Evolutionary conservation across 2,329 filamentous ascomycete species (phyloP), one percentile per base, ranked within the genome.

Genomic region (Fusarium falciforme): DNA sequence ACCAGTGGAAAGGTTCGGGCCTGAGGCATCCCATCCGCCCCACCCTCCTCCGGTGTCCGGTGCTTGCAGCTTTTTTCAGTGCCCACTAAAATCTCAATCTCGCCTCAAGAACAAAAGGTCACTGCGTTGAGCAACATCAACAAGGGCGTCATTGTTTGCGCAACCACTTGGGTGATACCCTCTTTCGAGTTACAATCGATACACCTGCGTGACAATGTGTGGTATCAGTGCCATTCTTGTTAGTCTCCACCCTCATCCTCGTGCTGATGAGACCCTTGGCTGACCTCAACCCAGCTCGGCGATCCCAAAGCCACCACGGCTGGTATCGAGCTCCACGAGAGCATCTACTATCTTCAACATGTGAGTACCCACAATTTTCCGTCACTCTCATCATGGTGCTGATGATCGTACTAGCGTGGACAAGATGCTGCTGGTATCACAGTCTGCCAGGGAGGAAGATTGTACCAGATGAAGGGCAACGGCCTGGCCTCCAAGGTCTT

Each of bases 361-460:
- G 86, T 79, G 44, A 69, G 79, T 79, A 38, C 20, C 33, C 33
- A 40, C 38, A 29, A 44, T n/a, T 40, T 42, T 33, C 38, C 11
- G 25, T 25, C 17, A 33, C 16, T 22, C 11, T 40, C 12, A 22
- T 33, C 16, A n/a, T 22, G 47, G 17, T 33, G 36, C 61, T 83
- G 78, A 42, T 29, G 33, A 2, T 11, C 4, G 17, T 25, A 84
- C 72, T 83, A 94, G 80, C 89, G 93, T 79, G 93, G 94, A 59
- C 94, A 97, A 82, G 95, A 97, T 91, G 94, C 94, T 55, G 93
- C 92, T 62, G 95, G 94, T 72, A 96, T 97, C 77, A 91, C 94
- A 86, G 77, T 94, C 87, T 87, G 92, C 88, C 75, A 88, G 86
- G 93, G 93, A 35, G 95, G 95, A 70, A 89, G 94, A 49, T 92